Conservation (phyloP, 1,139 yeast species). For the Waltiozyma sp. region DNA sequence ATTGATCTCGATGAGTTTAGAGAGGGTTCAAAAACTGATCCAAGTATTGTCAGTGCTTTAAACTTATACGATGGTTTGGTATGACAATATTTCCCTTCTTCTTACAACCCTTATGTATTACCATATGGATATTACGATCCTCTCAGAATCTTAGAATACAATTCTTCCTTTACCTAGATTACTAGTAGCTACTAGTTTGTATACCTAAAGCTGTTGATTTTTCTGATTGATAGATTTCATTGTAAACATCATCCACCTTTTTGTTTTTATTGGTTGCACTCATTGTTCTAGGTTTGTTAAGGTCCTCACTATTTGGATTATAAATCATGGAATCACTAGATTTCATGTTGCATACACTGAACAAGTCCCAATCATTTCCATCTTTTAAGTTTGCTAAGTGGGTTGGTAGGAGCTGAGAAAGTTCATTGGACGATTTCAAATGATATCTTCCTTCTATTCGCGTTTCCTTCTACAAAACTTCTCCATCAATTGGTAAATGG, state of each 20-base stretch:
- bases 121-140: too few species aligned
- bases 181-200: not conserved
- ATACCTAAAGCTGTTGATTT: not conserved
- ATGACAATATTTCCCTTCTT: constrained; percentile 18
- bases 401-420: not conserved
- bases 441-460: not conserved
- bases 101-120: too few species aligned
- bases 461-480: not conserved
- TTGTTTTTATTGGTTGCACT: not conserved
- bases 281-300: not conserved
- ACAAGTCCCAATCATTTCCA: not conserved
- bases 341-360: not conserved
- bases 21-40: constrained; percentile 71
- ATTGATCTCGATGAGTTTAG: constrained; percentile 75
- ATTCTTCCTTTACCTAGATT: too few species aligned
- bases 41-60: constrained; percentile 70
- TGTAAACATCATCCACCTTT: not conserved
- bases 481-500: not conserved
- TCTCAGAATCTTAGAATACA: too few species aligned
- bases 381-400: not conserved
- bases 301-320: not conserved
- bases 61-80: constrained; percentile 73
- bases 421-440: not conserved
- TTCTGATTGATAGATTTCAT: not conserved
- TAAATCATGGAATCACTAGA: not conserved